phyloP scores from a whole-genome alignment of 257 asterid species.

The Nicotiana benthamiana region DNA sequence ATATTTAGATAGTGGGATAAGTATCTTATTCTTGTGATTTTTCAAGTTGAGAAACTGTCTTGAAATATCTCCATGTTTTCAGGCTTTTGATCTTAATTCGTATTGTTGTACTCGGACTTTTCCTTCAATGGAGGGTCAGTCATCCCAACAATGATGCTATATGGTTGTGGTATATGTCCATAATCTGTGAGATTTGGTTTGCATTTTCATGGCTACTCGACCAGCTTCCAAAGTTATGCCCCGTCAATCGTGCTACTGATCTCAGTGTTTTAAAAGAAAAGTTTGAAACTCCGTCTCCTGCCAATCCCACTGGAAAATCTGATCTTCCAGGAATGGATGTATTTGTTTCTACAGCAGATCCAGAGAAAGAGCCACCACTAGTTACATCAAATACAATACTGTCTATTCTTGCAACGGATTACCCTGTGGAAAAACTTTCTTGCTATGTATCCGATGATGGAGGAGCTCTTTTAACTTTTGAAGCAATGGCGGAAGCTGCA shows the following conservation, averaged over 20 bases:
- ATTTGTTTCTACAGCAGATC: conserved; percentile 87
- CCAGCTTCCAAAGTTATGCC: conserved; percentile 78
- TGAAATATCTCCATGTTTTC: conserved; percentile 5
- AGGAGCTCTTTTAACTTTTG: conserved; percentile 79
- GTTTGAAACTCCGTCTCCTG: conserved; percentile 54
- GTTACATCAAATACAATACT: conserved; percentile 81
- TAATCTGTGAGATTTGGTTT: conserved; percentile 80
- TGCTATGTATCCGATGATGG: conserved; percentile 93
- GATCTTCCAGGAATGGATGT: conserved; percentile 84
- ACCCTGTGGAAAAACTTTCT: conserved; percentile 84
- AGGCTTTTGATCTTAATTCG: conserved; percentile 73
- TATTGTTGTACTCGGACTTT: conserved; percentile 58
- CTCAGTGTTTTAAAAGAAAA: conserved; percentile 66
- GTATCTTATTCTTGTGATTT: neutral
- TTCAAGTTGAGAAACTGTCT: neutral
- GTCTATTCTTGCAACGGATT: conserved; percentile 79
- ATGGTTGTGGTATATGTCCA: conserved; percentile 88
- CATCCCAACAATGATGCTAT: conserved; percentile 74
- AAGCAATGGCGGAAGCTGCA: conserved; percentile 98
- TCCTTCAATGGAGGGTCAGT: conserved; percentile 61
- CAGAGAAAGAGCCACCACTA: conserved; percentile 89
- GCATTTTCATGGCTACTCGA: conserved; percentile 92
- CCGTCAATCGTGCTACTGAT: conserved; percentile 77
- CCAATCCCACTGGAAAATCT: conserved; percentile 70
- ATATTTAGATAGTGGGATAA: neutral